Percentiles rank a stretch among this genome's conserved stretches.
These are phyloP conservation scores for Crithidia expoeki DNA, from an alignment of 208 protist species.

Conservation along the genomic window DNA sequence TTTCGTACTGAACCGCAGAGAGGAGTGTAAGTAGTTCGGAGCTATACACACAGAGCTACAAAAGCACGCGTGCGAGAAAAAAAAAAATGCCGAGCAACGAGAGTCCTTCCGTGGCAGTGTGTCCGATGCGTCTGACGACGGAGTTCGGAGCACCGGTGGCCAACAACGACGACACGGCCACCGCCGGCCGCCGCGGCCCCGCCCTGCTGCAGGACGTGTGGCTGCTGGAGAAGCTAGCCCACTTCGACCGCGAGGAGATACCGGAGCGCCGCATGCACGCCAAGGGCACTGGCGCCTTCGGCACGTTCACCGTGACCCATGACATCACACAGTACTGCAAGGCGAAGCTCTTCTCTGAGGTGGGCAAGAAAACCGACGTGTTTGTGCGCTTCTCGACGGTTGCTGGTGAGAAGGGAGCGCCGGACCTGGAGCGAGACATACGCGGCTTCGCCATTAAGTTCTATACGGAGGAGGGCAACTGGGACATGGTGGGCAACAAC, in stretches of 20 bases:
- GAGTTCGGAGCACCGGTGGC: conserved; percentile 14
- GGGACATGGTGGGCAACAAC: too few relatives aligned
- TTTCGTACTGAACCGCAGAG: too few relatives aligned
- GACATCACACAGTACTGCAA: conserved; percentile 44
- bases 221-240: conserved; percentile 25
- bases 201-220: conserved; percentile 22
- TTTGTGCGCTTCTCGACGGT: too few relatives aligned
- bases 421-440: too few relatives aligned
- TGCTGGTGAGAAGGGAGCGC: too few relatives aligned
- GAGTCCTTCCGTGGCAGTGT: conserved; percentile 6
- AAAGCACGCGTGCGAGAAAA: too few relatives aligned
- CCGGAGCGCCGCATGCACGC: conserved; percentile 29
- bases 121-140: conserved; percentile 17
- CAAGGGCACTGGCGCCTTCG: conserved; percentile 23
- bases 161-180: conserved; percentile 22
- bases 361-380: too few relatives aligned
- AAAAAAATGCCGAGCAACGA: conserved; percentile 4
- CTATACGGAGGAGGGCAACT: too few relatives aligned
- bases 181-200: conserved; percentile 16
- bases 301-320: conserved; percentile 24
- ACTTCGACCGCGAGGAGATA: conserved; percentile 19
- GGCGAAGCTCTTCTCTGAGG: too few relatives aligned
- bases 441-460: too few relatives aligned
- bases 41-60: too few relatives aligned
- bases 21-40: too few relatives aligned